Evolutionary conservation across 768 basidiomycete species (phyloP), one percentile per base, ranked within the genome.

Genomic region (Mycena rebaudengoi): DNA sequence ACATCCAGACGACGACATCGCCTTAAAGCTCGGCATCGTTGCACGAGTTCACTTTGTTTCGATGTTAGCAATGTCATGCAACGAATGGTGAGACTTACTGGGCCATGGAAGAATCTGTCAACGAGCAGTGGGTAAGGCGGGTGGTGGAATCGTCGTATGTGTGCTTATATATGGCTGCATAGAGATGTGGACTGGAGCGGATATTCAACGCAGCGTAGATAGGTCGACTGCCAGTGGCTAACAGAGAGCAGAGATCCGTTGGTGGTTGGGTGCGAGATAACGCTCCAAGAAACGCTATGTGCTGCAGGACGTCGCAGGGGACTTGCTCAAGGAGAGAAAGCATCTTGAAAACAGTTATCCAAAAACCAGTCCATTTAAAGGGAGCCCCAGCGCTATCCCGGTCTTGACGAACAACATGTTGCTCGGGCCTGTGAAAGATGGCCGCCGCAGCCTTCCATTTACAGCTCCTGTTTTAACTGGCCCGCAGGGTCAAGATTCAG

Each of bases 241-340:
- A 70, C 33, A 91, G 77, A 10, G 73, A 69, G 30, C 80, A 70
- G 60, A 91, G 72, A 44, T 77, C 70, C 37, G 65, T 72, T 13
- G 83, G 86, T 12, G 84, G 70, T 0, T 76, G 78, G 16, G 76
- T 74, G 21, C 75, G 67, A 4, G 79, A 78, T 2, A 75, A 76
- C 30, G 79, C 80, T 29, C 79, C 75, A 41, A 85, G 77, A 62
- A 83, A 77, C 13, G 86, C 86, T 32, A 91, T 81, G 64, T 85
- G 76, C 43, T 83, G 83, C 18, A 91, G 81, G 64, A 91, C 73
- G 68, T 90, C 88, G 67, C 75, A 74, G 21, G 89, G 88, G 35
- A 89, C 70, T 3, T 68, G 72, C 54, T 86, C 83, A 49, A 90
- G 74, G 51, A 69, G 71, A 60, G 83, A 81, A 65, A 76, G 30